phyloP scores from a whole-genome alignment of 2,329 filamentous ascomycete species.

The Cytospora piceae region DNA sequence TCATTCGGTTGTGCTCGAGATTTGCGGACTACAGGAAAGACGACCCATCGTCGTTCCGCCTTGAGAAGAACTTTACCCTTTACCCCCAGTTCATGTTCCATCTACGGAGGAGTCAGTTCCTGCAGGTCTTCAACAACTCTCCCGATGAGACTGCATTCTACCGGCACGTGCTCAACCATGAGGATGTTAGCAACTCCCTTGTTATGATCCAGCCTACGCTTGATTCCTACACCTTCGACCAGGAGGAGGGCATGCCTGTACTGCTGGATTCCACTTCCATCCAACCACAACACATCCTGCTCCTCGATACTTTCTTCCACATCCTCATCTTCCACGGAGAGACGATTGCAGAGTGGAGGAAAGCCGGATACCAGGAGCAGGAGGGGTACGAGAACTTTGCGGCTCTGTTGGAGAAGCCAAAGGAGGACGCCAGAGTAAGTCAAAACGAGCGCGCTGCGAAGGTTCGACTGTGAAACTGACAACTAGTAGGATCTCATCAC shows the following conservation, averaged over 20 bases:
- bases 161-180: slow-evolving; percentile 93
- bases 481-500: slow-evolving; percentile 81
- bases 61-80: slow-evolving; percentile 98
- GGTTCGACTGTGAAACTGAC: slow-evolving; percentile 27
- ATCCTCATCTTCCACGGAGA: slow-evolving; percentile 99
- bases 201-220: slow-evolving; percentile 99
- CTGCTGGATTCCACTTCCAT: slow-evolving; percentile 95
- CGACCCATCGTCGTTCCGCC: slow-evolving; percentile 91
- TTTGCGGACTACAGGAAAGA: slow-evolving; percentile 99
- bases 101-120: slow-evolving; percentile 91
- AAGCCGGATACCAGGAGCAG: slow-evolving; percentile 96
- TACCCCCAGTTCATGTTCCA: slow-evolving; percentile 99
- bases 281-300: slow-evolving; percentile 87
- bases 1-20: slow-evolving; percentile 92
- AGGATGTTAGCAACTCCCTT: slow-evolving; percentile 94
- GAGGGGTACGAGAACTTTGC: slow-evolving; percentile 98
- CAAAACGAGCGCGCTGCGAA: not conserved
- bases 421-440: slow-evolving; percentile 91
- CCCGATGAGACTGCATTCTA: slow-evolving; percentile 99
- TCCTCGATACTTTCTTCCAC: slow-evolving; percentile 98
- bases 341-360: slow-evolving; percentile 96
- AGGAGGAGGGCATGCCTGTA: slow-evolving; percentile 91
- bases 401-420: slow-evolving; percentile 83
- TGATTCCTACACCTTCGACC: slow-evolving; percentile 96
- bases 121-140: slow-evolving; percentile 99